Conservation (phyloP, 257 asterid species). For the Schizonepeta tenuifolia region DNA sequence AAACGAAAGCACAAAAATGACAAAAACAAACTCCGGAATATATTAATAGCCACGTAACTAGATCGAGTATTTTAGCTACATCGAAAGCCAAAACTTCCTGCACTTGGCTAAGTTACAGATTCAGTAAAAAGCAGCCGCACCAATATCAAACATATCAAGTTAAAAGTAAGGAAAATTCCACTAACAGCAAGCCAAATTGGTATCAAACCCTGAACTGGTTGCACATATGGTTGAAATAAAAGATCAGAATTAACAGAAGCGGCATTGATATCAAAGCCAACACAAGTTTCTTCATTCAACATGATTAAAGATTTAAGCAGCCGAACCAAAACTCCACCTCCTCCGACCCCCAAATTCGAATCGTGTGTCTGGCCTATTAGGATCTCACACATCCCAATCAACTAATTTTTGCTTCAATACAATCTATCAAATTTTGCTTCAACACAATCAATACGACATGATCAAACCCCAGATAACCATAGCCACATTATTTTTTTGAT, state of each 20-base stretch:
- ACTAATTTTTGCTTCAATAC: neutral
- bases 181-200: neutral
- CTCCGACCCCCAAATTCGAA: neutral
- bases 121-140: neutral
- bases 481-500: neutral
- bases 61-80: neutral
- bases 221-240: neutral
- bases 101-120: neutral
- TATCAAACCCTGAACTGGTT: neutral
- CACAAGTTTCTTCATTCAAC: neutral
- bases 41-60: neutral
- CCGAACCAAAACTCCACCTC: neutral
- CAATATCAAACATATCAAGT: neutral
- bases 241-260: neutral
- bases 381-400: neutral
- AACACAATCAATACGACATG: too few relatives aligned
- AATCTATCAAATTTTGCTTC: neutral
- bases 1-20: neutral
- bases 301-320: neutral
- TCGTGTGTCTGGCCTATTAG: slow-evolving; percentile 1
- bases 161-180: slow-evolving; percentile 1
- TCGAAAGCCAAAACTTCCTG: neutral
- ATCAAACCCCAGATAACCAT: neutral
- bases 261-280: neutral
- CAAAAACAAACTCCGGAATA: neutral